A percentile compares a stretch with the other conserved stretches of the same genome.
These are phyloP conservation scores for Trichosanthes truncata DNA, from an alignment of 306 rosid genomes.

Conservation along the genomic window DNA sequence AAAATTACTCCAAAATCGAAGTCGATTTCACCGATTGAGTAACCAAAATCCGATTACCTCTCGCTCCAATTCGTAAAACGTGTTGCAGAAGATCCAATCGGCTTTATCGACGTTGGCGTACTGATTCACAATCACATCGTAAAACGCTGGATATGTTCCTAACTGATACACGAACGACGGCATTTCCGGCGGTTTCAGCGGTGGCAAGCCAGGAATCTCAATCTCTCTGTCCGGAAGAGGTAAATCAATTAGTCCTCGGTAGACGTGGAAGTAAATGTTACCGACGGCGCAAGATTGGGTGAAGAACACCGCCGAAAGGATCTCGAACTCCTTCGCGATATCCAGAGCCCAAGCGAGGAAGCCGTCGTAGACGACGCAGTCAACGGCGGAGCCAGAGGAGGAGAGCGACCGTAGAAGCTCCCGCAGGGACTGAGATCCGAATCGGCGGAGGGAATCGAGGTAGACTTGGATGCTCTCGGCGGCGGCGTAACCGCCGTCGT, in stretches of 20 bases:
- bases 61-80: constrained; percentile 13
- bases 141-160: neutral
- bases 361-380: neutral
- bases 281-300: constrained; percentile 1
- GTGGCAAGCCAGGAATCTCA: neutral
- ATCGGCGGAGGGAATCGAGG: neutral
- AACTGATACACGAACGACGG: constrained; percentile 9
- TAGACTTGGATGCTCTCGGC: neutral
- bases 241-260: neutral
- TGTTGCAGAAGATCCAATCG: constrained; percentile 17
- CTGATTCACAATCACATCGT: neutral
- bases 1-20: neutral
- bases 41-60: neutral
- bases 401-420: neutral
- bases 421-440: neutral
- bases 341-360: constrained; percentile 2
- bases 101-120: constrained; percentile 10
- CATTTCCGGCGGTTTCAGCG: neutral
- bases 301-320: neutral
- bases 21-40: neutral
- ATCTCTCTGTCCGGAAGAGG: neutral
- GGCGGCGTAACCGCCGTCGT: neutral
- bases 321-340: neutral
- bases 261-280: neutral
- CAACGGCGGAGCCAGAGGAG: neutral